These are phyloP conservation scores for Hypsizygus marmoreus DNA, from an alignment of 768 basidiomycete species.

Conservation along the genomic window DNA sequence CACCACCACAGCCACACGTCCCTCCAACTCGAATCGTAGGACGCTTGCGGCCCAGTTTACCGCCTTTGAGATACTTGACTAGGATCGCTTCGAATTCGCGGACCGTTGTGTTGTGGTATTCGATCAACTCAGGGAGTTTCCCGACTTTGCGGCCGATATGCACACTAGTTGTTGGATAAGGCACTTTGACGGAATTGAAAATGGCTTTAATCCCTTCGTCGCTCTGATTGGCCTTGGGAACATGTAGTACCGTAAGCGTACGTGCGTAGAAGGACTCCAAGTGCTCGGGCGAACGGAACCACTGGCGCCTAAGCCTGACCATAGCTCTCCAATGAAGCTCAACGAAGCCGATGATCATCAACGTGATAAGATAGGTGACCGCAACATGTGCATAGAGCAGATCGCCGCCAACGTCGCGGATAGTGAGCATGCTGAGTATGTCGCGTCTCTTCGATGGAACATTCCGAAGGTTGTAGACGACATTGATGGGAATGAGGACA, in stretches of 20 bases:
- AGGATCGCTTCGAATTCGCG: slow-evolving; percentile 86
- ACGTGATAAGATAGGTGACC: slow-evolving; percentile 79
- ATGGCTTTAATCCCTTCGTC: slow-evolving; percentile 83
- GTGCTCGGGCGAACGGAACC: slow-evolving; percentile 92
- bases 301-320: slow-evolving; percentile 75
- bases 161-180: slow-evolving; percentile 90
- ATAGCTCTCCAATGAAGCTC: slow-evolving; percentile 78
- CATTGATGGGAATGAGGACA: slow-evolving; percentile 85
- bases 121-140: slow-evolving; percentile 85
- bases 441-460: slow-evolving; percentile 55
- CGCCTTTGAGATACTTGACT: slow-evolving; percentile 87
- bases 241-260: slow-evolving; percentile 79
- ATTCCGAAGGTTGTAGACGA: slow-evolving; percentile 76
- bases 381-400: slow-evolving; percentile 85
- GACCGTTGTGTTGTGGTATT: slow-evolving; percentile 94
- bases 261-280: slow-evolving; percentile 90
- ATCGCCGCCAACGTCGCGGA: slow-evolving; percentile 75
- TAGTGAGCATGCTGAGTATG: slow-evolving; percentile 78
- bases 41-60: slow-evolving; percentile 74
- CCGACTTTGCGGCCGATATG: slow-evolving; percentile 89
- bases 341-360: slow-evolving; percentile 69
- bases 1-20: slow-evolving; percentile 79
- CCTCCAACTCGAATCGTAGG: slow-evolving; percentile 83
- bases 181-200: slow-evolving; percentile 73
- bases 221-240: slow-evolving; percentile 78